A percentile compares a stretch with the other conserved stretches of the same genome.
Evolutionary conservation across 805 yeast species (phyloP).

Genomic region (Lipomyces starkeyi): DNA sequence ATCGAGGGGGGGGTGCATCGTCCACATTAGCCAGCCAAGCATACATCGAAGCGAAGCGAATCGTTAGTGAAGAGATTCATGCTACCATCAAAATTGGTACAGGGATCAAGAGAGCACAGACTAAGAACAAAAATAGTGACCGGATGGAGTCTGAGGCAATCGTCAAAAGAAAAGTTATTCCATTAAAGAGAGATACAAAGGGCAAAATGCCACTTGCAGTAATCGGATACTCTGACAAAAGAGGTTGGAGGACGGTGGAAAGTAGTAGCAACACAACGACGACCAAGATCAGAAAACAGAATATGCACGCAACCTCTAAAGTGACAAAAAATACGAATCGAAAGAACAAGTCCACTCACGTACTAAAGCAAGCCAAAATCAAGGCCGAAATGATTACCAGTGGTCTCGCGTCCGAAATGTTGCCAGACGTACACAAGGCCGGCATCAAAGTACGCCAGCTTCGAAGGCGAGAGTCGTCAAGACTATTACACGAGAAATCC

Average conservation of each 20-base stretch:
- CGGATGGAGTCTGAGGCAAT: not conserved
- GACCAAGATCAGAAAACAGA: not conserved
- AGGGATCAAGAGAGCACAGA: not conserved
- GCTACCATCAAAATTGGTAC: not conserved
- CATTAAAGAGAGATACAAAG: not conserved
- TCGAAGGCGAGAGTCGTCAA: not conserved
- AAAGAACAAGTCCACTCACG: not conserved
- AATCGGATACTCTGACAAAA: not conserved
- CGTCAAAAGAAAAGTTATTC: not conserved
- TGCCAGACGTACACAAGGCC: not conserved
- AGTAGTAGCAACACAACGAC: not conserved
- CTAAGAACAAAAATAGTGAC: not conserved
- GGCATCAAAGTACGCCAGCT: not conserved
- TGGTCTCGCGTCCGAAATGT: not conserved
- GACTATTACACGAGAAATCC: not conserved
- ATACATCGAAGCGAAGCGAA: conserved; percentile 2
- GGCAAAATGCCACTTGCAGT: not conserved
- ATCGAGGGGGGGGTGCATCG: not conserved
- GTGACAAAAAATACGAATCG: not conserved
- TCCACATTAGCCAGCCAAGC: not conserved
- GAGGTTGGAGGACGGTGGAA: not conserved
- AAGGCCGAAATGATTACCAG: not conserved
- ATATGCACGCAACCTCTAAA: not conserved
- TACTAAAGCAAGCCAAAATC: not conserved
- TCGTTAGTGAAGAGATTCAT: not conserved